Evolutionary conservation across 345 rosid species (phyloP), one percentile per base, ranked within the genome.

Genomic region (Moringa oleifera): DNA sequence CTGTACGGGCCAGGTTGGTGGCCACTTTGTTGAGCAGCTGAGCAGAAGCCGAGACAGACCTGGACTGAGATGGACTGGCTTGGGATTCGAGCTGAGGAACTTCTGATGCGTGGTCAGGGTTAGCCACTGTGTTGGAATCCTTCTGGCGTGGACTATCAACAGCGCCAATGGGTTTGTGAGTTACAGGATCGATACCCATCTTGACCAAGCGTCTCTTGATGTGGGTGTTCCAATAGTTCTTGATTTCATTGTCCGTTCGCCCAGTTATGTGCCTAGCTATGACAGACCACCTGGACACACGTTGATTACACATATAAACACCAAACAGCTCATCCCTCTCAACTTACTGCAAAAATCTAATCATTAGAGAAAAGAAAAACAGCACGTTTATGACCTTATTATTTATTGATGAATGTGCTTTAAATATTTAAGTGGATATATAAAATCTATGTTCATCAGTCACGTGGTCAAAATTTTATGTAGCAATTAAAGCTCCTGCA

Each of bases 191-290:
- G 9, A 55, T 25, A n/a, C 58, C 20, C 37, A 25, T 55, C n/a
- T 55, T 24, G 8, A 25, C 7, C 19, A 55, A 55, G n/a, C 37
- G 2, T 55, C 25, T 55, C 58, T 55, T 55, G 18, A 55, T 13
- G 28, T 55, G 58, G 0, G 58, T 25, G 20, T 55, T 55, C 58
- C 58, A 55, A 18, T 55, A 55, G 18, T 55, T 55, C 37, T 55
- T 55, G 37, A 55, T 55, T 31, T 55, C 58, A 9, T 55, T 55
- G 18, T 55, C 58, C 17, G 58, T 55, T 55, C 58, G 15, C 8
- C 28, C 20, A 1, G 36, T 36, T 25, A 55, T 4, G 33, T 55
- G 58, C 7, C 33, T 55, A 15, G 58, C 58, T 23, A 55, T 55
- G 15, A 18, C 36, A 0, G 58, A 24, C 58, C 58, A 55, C 58